Conservation (phyloP, 495 filamentous ascomycete species). For the Talaromyces adpressus region DNA sequence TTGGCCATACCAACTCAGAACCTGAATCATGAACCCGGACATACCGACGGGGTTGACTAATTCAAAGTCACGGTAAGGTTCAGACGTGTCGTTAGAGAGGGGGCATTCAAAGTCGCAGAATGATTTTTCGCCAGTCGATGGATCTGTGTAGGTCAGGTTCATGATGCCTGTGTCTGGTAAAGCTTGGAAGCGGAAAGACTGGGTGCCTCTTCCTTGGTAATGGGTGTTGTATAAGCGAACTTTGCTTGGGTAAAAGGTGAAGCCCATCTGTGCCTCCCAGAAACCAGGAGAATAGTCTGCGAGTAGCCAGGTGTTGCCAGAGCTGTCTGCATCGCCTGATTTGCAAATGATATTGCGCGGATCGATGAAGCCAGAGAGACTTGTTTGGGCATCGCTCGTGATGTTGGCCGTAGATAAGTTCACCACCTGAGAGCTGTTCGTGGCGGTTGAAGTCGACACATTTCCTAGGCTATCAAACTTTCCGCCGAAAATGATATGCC, state of each 20-base stretch:
- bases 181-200: slow-evolving; percentile 74
- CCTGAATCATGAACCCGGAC: slow-evolving; percentile 79
- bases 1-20: slow-evolving; percentile 75
- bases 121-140: slow-evolving; percentile 52
- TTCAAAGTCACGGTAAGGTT: slow-evolving; percentile 77
- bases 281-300: slow-evolving; percentile 71
- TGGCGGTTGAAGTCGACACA: slow-evolving; percentile 50
- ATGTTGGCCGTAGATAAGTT: slow-evolving; percentile 75
- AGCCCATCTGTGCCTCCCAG: slow-evolving; percentile 78
- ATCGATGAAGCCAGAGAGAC: slow-evolving; percentile 60
- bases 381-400: slow-evolving; percentile 53
- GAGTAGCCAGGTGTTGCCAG: slow-evolving; percentile 77
- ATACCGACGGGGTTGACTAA: slow-evolving; percentile 87
- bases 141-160: slow-evolving; percentile 88
- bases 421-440: slow-evolving; percentile 65
- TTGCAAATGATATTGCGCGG: slow-evolving; percentile 84
- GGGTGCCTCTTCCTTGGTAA: slow-evolving; percentile 76
- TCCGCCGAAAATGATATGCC: slow-evolving; percentile 87
- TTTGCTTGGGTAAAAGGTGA: slow-evolving; percentile 77
- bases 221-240: slow-evolving; percentile 87
- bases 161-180: slow-evolving; percentile 85
- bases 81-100: slow-evolving; percentile 55
- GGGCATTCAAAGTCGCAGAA: slow-evolving; percentile 75
- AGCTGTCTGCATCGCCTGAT: slow-evolving; percentile 52
- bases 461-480: slow-evolving; percentile 90